Conservation (phyloP, 305 asterid species). For the Petunia hybrid region DNA sequence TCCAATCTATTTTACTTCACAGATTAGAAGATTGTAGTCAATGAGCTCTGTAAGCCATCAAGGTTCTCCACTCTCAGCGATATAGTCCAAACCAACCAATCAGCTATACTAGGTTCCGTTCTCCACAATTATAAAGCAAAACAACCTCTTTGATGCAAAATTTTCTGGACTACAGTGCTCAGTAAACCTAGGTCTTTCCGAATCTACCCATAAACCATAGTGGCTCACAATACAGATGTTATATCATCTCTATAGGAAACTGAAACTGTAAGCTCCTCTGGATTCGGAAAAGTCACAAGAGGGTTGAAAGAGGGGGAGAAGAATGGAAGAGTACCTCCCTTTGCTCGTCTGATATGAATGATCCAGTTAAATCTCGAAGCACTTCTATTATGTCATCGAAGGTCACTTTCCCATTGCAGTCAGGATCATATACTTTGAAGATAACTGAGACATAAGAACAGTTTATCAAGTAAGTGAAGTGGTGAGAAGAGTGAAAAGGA, state of each 20-base stretch:
- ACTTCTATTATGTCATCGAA: slow-evolving; percentile 66
- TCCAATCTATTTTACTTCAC: not conserved
- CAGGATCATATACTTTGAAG: slow-evolving; percentile 77
- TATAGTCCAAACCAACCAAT: not conserved
- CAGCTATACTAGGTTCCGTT: not conserved
- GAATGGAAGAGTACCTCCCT: slow-evolving; percentile 57
- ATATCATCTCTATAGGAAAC: too few relatives aligned
- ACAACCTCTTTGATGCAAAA: not conserved
- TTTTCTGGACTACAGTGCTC: not conserved
- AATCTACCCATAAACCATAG: too few relatives aligned
- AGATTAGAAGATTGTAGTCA: not conserved
- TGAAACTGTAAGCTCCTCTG: too few relatives aligned
- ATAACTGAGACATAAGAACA: slow-evolving; percentile 58
- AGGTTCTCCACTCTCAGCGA: not conserved
- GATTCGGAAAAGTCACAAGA: too few relatives aligned
- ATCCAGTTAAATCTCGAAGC: slow-evolving; percentile 71
- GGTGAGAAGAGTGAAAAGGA: too few relatives aligned
- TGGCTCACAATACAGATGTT: too few relatives aligned
- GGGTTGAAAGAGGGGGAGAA: too few relatives aligned
- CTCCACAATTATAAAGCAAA: not conserved
- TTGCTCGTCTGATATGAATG: slow-evolving; percentile 75
- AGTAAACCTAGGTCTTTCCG: not conserved
- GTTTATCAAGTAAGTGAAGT: too few relatives aligned
- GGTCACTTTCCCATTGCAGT: slow-evolving; percentile 75
- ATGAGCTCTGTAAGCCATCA: not conserved